Evolutionary conservation across 192 early-diverging fungal genomes (phyloP).

Genomic region (Thamnidium elegans): DNA sequence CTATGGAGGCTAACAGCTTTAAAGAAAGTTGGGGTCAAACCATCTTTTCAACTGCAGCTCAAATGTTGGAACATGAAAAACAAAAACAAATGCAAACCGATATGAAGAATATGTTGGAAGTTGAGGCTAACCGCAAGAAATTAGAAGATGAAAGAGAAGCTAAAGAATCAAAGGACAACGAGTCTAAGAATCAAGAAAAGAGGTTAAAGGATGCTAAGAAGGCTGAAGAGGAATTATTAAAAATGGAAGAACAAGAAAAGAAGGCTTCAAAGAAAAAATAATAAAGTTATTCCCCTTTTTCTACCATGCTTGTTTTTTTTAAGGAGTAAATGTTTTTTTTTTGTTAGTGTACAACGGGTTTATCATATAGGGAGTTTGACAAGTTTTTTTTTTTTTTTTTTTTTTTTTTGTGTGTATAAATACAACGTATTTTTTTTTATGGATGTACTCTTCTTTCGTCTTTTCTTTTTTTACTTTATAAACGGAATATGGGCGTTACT

Average conservation of each 20-base stretch:
- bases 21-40: slow-evolving; percentile 77
- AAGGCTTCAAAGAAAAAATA: slow-evolving; percentile 32
- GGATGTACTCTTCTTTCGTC: neutral
- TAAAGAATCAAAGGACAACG: slow-evolving; percentile 43
- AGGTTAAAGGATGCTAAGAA: slow-evolving; percentile 19
- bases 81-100: slow-evolving; percentile 49
- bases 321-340: neutral
- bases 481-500: too few relatives aligned
- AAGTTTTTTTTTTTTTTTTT: neutral
- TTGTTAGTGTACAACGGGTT: neutral
- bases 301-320: too few relatives aligned
- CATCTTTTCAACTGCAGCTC: slow-evolving; percentile 79
- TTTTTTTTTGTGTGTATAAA: neutral
- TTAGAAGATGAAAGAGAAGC: slow-evolving; percentile 44
- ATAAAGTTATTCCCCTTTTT: neutral
- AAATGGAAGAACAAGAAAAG: slow-evolving; percentile 38
- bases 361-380: too few relatives aligned
- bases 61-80: slow-evolving; percentile 68
- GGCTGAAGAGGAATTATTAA: slow-evolving; percentile 45
- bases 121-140: slow-evolving; percentile 20
- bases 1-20: slow-evolving; percentile 79
- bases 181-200: slow-evolving; percentile 31
- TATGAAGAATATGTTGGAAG: slow-evolving; percentile 16
- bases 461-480: neutral
- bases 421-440: neutral